phyloP scores from a whole-genome alignment of 2,329 filamentous ascomycete species.

The Cladosporium sp. region DNA sequence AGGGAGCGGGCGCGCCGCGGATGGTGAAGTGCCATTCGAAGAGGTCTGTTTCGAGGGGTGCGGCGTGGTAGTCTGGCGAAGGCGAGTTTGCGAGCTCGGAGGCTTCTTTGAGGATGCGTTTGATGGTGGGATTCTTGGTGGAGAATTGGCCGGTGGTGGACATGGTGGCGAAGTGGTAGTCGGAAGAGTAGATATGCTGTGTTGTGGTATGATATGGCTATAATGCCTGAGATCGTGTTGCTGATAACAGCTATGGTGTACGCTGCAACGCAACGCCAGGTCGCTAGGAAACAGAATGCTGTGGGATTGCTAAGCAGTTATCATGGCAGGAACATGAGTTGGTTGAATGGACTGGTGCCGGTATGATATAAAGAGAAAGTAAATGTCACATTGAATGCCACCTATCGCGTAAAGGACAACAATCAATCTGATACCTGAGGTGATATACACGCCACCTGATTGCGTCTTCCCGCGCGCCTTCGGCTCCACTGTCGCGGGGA shows the following conservation, averaged over 20 bases:
- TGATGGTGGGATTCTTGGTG: conserved; percentile 79
- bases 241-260: neutral
- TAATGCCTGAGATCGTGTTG: neutral
- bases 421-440: conserved; percentile 3
- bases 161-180: neutral
- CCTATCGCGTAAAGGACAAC: conserved; percentile 8
- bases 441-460: neutral
- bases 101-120: conserved; percentile 88
- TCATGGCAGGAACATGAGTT: neutral
- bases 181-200: neutral
- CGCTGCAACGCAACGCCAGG: neutral
- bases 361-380: neutral
- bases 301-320: neutral
- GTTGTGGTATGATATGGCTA: neutral
- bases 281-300: neutral
- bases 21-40: conserved; percentile 99
- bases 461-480: neutral
- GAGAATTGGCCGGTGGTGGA: conserved; percentile 51
- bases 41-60: conserved; percentile 83
- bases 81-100: conserved; percentile 78
- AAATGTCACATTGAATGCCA: neutral
- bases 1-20: conserved; percentile 77
- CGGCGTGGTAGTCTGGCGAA: conserved; percentile 81
- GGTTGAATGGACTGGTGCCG: neutral
- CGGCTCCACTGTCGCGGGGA: conserved; percentile 5